Percentiles rank a stretch among this genome's conserved stretches.
These are phyloP conservation scores for Cutaneotrichosporon sp. DNA, from an alignment of 1,284 basidiomycete genomes.

Conservation along the genomic window DNA sequence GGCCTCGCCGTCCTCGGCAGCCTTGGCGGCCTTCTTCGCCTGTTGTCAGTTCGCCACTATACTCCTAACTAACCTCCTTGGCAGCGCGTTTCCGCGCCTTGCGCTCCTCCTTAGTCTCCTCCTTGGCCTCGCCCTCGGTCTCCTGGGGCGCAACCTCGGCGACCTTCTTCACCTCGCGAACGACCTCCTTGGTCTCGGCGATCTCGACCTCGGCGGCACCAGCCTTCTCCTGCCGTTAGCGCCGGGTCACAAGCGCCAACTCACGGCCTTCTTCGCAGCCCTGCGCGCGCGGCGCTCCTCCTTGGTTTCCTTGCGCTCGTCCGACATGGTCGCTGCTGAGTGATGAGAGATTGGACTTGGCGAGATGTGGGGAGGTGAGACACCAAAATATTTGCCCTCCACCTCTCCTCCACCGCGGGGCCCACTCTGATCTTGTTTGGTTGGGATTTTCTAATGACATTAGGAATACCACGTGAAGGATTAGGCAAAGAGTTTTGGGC, in stretches of 20 bases:
- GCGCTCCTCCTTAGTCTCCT: constrained; percentile 32
- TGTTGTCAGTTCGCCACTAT: constrained; percentile 1
- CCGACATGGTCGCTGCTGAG: constrained; percentile 1
- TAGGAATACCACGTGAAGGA: not conserved
- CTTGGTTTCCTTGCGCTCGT: constrained; percentile 15
- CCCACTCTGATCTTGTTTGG: not conserved
- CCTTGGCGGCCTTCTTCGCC: constrained; percentile 13
- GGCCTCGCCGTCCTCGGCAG: too few species aligned
- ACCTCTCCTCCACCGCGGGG: constrained; percentile 11
- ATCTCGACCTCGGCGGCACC: constrained; percentile 14
- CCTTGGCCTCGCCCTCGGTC: too few species aligned
- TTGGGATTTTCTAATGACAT: not conserved
- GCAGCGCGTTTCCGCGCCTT: constrained; percentile 23
- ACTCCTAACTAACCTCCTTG: constrained; percentile 15
- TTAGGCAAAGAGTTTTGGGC: not conserved
- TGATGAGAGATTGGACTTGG: too few species aligned
- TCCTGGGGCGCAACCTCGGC: not conserved
- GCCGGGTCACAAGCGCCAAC: too few species aligned
- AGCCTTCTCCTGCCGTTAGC: not conserved
- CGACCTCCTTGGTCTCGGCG: constrained; percentile 2
- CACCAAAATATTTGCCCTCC: not conserved
- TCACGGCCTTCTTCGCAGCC: constrained; percentile 2
- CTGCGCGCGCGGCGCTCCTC: constrained; percentile 25
- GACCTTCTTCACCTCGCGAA: not conserved
- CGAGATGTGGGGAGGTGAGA: not conserved